Evolutionary conservation across 169 alveolate genomes (phyloP).

Genomic region (Perkinsus marinus): DNA sequence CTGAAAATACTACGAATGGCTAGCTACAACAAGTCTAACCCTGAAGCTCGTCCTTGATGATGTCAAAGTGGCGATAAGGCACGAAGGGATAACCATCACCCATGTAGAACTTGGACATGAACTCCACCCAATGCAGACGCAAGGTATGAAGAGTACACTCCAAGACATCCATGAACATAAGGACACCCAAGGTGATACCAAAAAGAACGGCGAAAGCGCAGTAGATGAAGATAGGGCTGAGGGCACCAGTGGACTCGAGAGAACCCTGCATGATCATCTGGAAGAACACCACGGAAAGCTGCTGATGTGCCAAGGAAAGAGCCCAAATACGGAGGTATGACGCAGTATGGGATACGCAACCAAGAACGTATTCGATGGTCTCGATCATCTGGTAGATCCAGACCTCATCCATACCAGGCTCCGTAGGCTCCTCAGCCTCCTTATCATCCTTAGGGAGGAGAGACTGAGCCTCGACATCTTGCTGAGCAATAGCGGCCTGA

Average conservation of each 20-base stretch:
- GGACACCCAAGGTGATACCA: conserved; percentile 81
- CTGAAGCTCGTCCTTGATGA: not conserved
- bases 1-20: not conserved
- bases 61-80: conserved; percentile 49
- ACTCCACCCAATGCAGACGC: conserved; percentile 99
- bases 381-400: conserved; percentile 61
- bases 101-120: conserved; percentile 94
- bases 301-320: conserved; percentile 94
- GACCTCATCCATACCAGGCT: not conserved
- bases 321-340: conserved; percentile 99
- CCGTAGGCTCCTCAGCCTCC: not conserved
- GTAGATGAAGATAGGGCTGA: not conserved
- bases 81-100: conserved; percentile 90
- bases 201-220: conserved; percentile 53
- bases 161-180: conserved; percentile 94
- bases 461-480: not conserved
- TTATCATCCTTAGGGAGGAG: not conserved
- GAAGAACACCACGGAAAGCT: conserved; percentile 40
- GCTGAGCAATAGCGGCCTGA: not conserved
- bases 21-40: not conserved
- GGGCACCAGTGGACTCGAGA: not conserved
- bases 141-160: conserved; percentile 98
- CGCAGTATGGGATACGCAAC: conserved; percentile 95
- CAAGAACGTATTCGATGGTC: conserved; percentile 95
- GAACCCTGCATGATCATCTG: not conserved